These are phyloP conservation scores for Basidioascus undulatus DNA, from an alignment of 768 basidiomycete genomes.

Conservation along the genomic window DNA sequence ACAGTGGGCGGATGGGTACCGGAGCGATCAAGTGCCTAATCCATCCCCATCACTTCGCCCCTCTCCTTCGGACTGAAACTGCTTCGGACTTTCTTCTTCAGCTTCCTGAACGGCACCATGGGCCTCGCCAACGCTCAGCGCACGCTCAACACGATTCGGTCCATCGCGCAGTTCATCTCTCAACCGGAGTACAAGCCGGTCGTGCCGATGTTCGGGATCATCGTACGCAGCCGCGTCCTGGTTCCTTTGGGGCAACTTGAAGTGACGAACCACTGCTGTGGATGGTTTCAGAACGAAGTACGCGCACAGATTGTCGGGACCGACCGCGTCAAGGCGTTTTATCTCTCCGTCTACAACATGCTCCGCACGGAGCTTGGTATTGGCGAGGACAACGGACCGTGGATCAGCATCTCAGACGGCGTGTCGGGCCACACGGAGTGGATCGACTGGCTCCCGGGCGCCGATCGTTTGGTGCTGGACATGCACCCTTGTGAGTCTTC, in stretches of 20 bases:
- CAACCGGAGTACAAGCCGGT: constrained; percentile 66
- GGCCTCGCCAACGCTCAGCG: constrained; percentile 85
- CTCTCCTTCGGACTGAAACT: too few species aligned
- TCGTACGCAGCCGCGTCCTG: too few species aligned
- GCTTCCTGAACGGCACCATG: constrained; percentile 74
- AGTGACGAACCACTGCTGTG: too few species aligned
- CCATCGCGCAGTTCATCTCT: constrained; percentile 74
- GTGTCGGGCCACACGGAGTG: constrained; percentile 42
- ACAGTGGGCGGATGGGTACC: too few species aligned
- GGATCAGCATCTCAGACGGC: constrained; percentile 77
- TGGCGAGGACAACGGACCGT: constrained; percentile 70
- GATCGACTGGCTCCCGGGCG: constrained; percentile 47
- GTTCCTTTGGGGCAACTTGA: too few species aligned
- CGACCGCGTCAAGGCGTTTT: constrained; percentile 7
- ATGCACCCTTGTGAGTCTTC: constrained; percentile 68
- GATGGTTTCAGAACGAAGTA: too few species aligned
- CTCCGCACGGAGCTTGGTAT: constrained; percentile 57
- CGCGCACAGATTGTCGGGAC: too few species aligned
- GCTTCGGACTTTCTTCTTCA: too few species aligned
- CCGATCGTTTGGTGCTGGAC: constrained; percentile 62
- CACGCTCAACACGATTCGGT: constrained; percentile 64
- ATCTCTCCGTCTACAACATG: constrained; percentile 58
- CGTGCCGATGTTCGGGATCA: constrained; percentile 60
- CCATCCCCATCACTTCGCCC: too few species aligned
- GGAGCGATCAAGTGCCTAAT: too few species aligned